Evolutionary conservation across 2,329 filamentous ascomycete species (phyloP), one percentile per base, ranked within the genome.

Genomic region (Beauveria sp.): DNA sequence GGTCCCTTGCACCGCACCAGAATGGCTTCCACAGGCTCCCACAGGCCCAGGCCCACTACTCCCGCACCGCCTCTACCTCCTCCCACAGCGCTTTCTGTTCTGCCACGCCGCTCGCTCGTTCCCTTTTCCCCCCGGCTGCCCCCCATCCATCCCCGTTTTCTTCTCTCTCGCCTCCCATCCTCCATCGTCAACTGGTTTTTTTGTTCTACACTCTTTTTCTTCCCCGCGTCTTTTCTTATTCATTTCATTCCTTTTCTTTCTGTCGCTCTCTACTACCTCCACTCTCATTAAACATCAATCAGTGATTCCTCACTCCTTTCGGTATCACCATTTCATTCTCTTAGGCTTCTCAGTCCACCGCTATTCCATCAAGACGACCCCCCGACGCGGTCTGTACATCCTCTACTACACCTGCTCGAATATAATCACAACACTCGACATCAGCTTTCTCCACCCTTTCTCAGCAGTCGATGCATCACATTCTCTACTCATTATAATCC

Each of bases 191-290:
- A 67, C 70, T 68, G 43, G 51, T 50, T 61, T 73, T 73, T 70
- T 70, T 71, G 70, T 70, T 72, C 75, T 70, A 69, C 72, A 72
- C 70, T 71, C 73, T 76, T 71, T 68, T 66, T 68, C 72, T 71
- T 71, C 67, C 69, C 65, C 66, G 65, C 66, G 65, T 67, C 45
- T 22, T 34, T 55, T 61, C 47, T 40, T 49, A 45, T 60, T 54
- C 54, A 20, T 28, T 53, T 24, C 20, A 50, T 61, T 61, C 52
- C 20, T 60, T 60, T 55, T n/a, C 28, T 61, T 56, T 18, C 40
- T 55, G 58, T 61, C 59, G 52, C 51, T 61, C 59, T 50, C 52
- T 60, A 58, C 55, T 26, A 43, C 52, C 14, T 40, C 42, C 42
- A 51, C 57, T 52, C 57, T 52, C 26, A 51, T 50, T 51, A 50